A percentile compares a stretch with the other conserved stretches of the same genome.
phyloP scores from a whole-genome alignment of 108 stramenopile genomes.

The Mayamaea pseudoterrestris region DNA sequence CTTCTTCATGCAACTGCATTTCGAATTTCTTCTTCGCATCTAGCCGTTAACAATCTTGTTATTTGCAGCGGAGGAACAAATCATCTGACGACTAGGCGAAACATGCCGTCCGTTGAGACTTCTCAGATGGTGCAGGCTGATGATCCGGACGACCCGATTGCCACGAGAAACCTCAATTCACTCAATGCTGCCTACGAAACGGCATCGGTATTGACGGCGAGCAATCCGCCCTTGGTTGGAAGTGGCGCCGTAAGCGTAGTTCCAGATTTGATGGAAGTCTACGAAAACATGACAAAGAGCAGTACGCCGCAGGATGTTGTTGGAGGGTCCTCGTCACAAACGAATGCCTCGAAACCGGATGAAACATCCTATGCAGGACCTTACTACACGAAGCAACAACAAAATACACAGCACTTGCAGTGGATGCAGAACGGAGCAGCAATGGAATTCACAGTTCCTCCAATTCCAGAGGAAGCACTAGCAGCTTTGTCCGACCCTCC shows the following conservation, averaged over 20 bases:
- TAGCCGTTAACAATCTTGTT: no score
- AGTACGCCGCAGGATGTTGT: conserved; percentile 7
- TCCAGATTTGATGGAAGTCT: conserved; percentile 61
- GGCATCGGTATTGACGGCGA: no score
- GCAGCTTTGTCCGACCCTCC: background rate
- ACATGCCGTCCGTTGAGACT: no score
- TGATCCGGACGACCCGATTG: no score
- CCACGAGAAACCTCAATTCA: no score
- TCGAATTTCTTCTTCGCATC: no score
- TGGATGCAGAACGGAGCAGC: background rate
- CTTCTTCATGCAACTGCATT: no score
- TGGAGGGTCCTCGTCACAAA: background rate
- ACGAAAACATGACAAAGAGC: conserved; percentile 70
- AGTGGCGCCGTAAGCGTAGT: conserved; percentile 19
- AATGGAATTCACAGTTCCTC: conserved; percentile 1
- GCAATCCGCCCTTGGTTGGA: background rate
- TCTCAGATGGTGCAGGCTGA: no score
- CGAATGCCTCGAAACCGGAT: conserved; percentile 2
- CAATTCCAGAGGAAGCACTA: background rate
- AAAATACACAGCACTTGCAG: background rate
- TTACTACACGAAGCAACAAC: conserved; percentile 1
- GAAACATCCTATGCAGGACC: conserved; percentile 7
- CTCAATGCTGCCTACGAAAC: no score
- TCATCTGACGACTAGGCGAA: no score
- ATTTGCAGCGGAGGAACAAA: no score